Conservation (phyloP, 73 alveolate genomes). For the Paramecium octaurelia region DNA sequence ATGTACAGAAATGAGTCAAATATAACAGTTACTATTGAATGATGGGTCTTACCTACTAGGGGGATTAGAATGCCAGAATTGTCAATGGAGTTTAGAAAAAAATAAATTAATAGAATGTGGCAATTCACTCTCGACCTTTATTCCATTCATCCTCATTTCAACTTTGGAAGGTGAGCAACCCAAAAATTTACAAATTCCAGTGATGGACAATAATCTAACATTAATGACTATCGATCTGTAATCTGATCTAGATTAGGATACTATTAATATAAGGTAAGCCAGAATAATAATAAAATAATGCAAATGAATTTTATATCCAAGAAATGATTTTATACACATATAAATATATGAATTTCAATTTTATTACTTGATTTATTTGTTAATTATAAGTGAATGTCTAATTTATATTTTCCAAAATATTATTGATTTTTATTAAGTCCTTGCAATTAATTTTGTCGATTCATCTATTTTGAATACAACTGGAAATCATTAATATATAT, state of each 20-base stretch:
- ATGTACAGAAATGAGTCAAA: neutral
- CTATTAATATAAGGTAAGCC: neutral
- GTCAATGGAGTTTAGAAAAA: neutral
- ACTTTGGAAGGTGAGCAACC: neutral
- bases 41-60: constrained; percentile 4
- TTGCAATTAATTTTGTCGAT: too few species aligned
- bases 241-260: neutral
- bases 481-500: too few species aligned
- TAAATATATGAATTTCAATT: neutral
- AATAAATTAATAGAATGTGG: neutral
- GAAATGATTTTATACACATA: neutral
- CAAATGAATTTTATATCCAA: neutral
- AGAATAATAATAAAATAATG: neutral
- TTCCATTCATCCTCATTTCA: neutral
- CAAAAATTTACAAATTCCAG: neutral
- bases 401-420: too few species aligned
- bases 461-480: too few species aligned
- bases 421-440: too few species aligned
- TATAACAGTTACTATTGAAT: neutral
- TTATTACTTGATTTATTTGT: neutral
- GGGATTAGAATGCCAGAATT: neutral
- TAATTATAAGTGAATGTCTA: too few species aligned
- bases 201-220: neutral
- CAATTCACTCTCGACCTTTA: neutral
- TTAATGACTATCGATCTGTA: neutral